Base-by-base conservation (phyloP, 768 basidiomycete genomes). In the Epithele typhae region DNA sequence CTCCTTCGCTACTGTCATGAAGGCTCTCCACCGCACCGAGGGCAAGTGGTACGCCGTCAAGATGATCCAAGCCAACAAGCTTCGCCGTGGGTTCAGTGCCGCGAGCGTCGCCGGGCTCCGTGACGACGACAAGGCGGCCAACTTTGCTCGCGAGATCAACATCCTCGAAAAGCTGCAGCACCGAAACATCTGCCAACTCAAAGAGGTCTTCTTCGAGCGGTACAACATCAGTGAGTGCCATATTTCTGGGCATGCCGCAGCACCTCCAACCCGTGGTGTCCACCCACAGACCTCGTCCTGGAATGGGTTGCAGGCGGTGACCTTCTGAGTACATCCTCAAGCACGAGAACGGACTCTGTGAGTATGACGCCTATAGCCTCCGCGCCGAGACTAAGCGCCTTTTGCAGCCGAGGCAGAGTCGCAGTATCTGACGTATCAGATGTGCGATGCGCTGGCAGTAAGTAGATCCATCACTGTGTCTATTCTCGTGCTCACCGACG, bases 221-320 rank as follows among this genome's bases (percentile, higher is more conserved):
- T 70, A 68, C 17, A 75, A 67, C 54, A 78, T 84, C 58, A 79
- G 82, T 86, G 57, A 59, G 74, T 61, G 12, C 15, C 18, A 6
- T 14, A 6, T 36, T 9, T 32, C 9, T 15, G 30, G 30, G 30
- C 30, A 32, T 32, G 9, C 30, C 15, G 30, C 30, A 9, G 30
- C 9, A 32, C 9, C 40, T 14, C 5, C 62, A 58, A 33, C n/a
- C n/a, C n/a, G n/a, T n/a, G n/a, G n/a, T n/a, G n/a, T n/a, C n/a
- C n/a, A n/a, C n/a, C n/a, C 64, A 21, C 42, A 89, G 87, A 83
- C 62, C 73, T 94, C 24, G 89, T 94, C 2, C 68, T 94, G 46
- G 92, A 96, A 62, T 80, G 81, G 49, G 76, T 96, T 10, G 79
- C 85, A 22, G 95, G 95, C 10, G 94, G 92, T 0, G 93, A 96